Conservation (phyloP, 305 asterid genomes). For the Petunia hybrid region DNA sequence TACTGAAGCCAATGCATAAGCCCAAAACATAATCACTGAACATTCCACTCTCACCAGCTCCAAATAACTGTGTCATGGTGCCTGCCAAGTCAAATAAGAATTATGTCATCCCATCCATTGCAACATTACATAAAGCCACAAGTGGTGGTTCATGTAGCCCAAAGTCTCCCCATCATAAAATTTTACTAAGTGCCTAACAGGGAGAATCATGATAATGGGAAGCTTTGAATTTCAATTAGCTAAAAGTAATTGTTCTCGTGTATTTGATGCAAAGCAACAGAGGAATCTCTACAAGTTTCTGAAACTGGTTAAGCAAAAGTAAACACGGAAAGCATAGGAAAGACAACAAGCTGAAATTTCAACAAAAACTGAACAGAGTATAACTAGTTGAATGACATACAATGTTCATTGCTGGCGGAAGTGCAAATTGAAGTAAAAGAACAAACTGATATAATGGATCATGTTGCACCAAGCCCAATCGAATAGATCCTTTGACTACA, state of each 20-base stretch:
- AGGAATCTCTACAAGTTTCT: neutral
- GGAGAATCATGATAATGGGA: neutral
- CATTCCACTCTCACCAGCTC: conserved; percentile 91
- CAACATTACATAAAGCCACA: neutral
- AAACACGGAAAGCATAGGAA: neutral
- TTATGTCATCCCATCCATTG: too few relatives aligned
- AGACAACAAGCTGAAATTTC: neutral
- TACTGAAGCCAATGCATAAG: conserved; percentile 76
- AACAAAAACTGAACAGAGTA: neutral
- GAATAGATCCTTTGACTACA: conserved; percentile 64
- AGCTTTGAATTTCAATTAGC: neutral
- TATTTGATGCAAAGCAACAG: neutral
- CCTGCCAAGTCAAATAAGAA: too few relatives aligned
- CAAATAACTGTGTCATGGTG: conserved; percentile 90
- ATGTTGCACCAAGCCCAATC: conserved; percentile 59
- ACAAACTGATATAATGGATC: conserved; percentile 79
- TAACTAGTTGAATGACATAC: conserved; percentile 40
- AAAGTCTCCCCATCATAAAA: neutral
- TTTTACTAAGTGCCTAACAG: neutral
- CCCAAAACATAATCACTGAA: conserved; percentile 92
- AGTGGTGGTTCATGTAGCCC: neutral
- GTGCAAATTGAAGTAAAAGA: conserved; percentile 78
- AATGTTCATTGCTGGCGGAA: conserved; percentile 95
- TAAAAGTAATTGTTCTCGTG: too few relatives aligned
- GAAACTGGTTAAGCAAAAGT: neutral